Percentiles rank a stretch among this genome's conserved stretches.
Conservation (phyloP, 768 basidiomycete species). For the Lepiota brunneoincarnata region DNA sequence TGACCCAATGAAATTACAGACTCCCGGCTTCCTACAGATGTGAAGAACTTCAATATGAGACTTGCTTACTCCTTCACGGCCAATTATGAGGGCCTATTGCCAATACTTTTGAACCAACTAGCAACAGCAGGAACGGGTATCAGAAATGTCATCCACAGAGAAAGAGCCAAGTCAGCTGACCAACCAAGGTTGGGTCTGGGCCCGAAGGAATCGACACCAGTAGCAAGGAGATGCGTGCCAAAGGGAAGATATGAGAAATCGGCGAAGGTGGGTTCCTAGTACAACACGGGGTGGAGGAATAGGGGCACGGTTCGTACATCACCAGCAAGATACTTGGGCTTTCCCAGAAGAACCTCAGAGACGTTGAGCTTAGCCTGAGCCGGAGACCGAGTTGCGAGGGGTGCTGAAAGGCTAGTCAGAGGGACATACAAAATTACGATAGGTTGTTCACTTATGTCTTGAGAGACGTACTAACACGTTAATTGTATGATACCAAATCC, state of each 20-base stretch:
- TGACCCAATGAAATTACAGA: constrained; percentile 5
- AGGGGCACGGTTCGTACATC: constrained; percentile 34
- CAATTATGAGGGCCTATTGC: constrained; percentile 19
- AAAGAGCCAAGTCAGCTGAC: constrained; percentile 19
- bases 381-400: no score
- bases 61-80: constrained; percentile 20
- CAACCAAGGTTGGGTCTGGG: constrained; percentile 43
- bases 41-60: neutral
- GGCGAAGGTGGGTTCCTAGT: constrained; percentile 40
- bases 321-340: constrained; percentile 54
- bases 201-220: constrained; percentile 26
- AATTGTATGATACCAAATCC: no score
- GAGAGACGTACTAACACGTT: no score
- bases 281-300: neutral
- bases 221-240: constrained; percentile 21
- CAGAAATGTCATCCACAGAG: neutral
- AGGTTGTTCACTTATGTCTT: no score
- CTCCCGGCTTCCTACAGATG: neutral
- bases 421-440: no score
- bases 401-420: no score
- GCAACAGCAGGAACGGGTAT: neutral
- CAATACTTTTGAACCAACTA: constrained; percentile 25
- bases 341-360: constrained; percentile 52
- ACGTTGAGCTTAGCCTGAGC: constrained; percentile 40
- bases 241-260: constrained; percentile 47